Conservation (phyloP, 305 asterid genomes). For the Fraxinus paxiana region DNA sequence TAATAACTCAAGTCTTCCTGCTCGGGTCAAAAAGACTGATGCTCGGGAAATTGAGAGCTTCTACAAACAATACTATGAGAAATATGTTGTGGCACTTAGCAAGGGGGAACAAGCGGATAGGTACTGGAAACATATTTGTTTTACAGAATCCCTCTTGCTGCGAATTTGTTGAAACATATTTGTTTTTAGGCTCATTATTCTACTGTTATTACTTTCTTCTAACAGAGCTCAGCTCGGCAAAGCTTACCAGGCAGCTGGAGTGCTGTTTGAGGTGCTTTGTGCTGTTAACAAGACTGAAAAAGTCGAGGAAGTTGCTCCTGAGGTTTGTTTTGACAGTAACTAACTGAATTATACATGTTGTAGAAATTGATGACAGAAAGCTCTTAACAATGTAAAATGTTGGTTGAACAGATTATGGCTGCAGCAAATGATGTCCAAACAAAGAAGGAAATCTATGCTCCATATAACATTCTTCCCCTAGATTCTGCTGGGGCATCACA, state of each 20-base stretch:
- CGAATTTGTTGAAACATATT: conserved; percentile 12
- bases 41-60: conserved; percentile 98
- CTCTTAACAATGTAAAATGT: conserved; percentile 14
- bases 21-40: conserved; percentile 88
- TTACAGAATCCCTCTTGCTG: conserved; percentile 8
- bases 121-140: conserved; percentile 29
- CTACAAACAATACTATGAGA: conserved; percentile 94
- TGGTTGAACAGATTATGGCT: conserved; percentile 38
- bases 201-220: conserved; percentile 7
- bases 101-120: conserved; percentile 96
- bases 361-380: conserved; percentile 17
- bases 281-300: conserved; percentile 76
- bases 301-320: conserved; percentile 76
- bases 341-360: not conserved
- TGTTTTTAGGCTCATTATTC: conserved; percentile 5
- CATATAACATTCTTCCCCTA: conserved; percentile 81
- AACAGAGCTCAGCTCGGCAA: conserved; percentile 82
- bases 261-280: conserved; percentile 83
- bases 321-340: conserved; percentile 40
- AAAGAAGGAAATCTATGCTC: conserved; percentile 46
- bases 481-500: conserved; percentile 94
- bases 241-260: conserved; percentile 82
- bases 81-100: conserved; percentile 87
- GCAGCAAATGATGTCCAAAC: conserved; percentile 49
- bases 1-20: conserved; percentile 75